phyloP scores from a whole-genome alignment of 345 rosid genomes.

The Citrus sp. region DNA sequence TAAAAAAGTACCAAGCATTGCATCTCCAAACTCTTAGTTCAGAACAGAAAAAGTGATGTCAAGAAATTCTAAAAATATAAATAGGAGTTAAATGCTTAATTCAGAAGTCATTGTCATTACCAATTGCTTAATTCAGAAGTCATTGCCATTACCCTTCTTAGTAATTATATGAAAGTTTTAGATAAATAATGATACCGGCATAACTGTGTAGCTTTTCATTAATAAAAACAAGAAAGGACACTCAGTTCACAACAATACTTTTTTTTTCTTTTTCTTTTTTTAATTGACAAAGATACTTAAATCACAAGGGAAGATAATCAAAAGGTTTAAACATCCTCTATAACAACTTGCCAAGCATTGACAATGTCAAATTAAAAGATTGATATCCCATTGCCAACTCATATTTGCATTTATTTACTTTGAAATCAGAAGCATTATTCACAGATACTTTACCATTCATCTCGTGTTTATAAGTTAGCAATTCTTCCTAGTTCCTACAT shows the following conservation, averaged over 20 bases:
- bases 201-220: background rate
- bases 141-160: background rate
- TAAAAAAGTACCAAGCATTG: background rate
- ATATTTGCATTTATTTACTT: background rate
- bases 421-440: background rate
- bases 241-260: background rate
- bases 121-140: no score
- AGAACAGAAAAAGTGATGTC: background rate
- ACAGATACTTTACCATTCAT: background rate
- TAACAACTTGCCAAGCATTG: background rate
- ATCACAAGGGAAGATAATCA: background rate
- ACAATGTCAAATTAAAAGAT: background rate
- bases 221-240: background rate
- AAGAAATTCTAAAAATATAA: background rate
- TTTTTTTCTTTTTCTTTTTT: no score
- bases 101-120: conserved; percentile 14
- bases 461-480: background rate
- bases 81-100: conserved; percentile 8
- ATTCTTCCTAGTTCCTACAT: background rate
- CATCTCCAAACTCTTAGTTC: background rate
- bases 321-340: background rate
- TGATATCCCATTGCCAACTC: background rate
- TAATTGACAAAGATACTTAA: background rate
- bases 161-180: background rate
- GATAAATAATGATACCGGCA: background rate